Base-by-base conservation (phyloP, 2,329 filamentous ascomycete genomes). In the Colletotrichum trifolii region DNA sequence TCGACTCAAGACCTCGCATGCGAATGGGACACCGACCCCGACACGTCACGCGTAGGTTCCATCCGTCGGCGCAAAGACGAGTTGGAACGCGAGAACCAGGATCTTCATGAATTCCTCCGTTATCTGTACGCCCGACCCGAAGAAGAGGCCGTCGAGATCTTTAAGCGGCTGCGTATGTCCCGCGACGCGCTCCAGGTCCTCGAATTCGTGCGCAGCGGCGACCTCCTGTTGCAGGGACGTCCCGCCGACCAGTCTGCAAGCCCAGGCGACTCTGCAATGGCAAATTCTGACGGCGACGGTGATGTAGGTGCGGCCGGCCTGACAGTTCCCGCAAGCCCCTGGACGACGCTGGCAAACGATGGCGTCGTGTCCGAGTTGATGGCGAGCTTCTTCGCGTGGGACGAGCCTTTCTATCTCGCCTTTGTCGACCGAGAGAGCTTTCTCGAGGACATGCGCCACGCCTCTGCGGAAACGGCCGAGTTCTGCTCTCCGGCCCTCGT, bases 71-170 rank as follows among this genome's bases (percentile, higher is more conserved):
- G 54, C 13, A 42, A 59, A n/a, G 43, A 58, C n/a, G 60, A 64
- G 11, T 43, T 64, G 38, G 54, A 67, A 33, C 60, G 59, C 49
- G 64, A 64, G 25, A 54, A 54, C 5, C 48, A 60, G 15, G 39
- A 67, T 38, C 35, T 59, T 4, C 59, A 57, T 35, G 49, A 55
- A 8, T 4, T 50, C 5, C 17, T 50, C 2, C 35, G 43, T 11
- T 60, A 39, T n/a, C 38, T 54, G 3, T 15, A 47, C 11, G 11
- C 47, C 6, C 34, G 42, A 10, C 54, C 54, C 8, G 54, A 60
- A 25, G 12, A 53, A 1, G 35, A 64, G 11, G 54, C 54, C 13
- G 17, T 42, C 11, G 48, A 48, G 13, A 48, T 54, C n/a, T 40
- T 49, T 17, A 38, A 43, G 33, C 47, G 60, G 12, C 35, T 64